Conservation (phyloP, 176 grass and related monocot species). For the Elymus sibiricus region DNA sequence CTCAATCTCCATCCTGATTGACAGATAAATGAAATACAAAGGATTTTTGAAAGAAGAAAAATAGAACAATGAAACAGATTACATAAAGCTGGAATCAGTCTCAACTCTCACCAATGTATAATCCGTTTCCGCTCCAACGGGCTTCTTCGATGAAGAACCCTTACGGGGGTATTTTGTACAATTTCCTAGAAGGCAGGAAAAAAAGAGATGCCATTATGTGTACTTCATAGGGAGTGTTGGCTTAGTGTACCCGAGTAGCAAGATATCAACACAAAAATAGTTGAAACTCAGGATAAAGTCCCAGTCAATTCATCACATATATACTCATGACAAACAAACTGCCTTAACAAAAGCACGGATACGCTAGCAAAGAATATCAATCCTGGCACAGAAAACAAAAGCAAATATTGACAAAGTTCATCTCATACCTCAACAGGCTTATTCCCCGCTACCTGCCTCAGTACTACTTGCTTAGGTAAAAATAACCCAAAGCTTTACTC, state of each 20-base stretch:
- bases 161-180: slow-evolving; percentile 79
- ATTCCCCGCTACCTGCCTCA: not conserved
- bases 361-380: not conserved
- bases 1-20: slow-evolving; percentile 83
- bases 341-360: not conserved
- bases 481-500: not conserved
- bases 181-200: slow-evolving; percentile 59
- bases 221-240: not conserved
- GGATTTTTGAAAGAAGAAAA: not conserved
- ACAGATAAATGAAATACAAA: slow-evolving; percentile 21
- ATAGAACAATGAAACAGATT: not conserved
- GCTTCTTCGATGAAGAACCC: slow-evolving; percentile 91
- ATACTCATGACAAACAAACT: not conserved
- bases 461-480: not conserved
- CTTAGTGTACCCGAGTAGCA: not conserved
- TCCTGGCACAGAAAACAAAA: not conserved
- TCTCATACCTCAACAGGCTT: not conserved
- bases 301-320: not conserved
- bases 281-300: not conserved
- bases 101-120: slow-evolving; percentile 89
- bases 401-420: not conserved
- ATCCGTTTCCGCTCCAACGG: slow-evolving; percentile 72
- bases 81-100: slow-evolving; percentile 15
- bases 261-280: not conserved
- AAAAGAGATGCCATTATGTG: not conserved